Percentiles rank a stretch among this genome's conserved stretches.
Evolutionary conservation across 441 rosid genomes (phyloP).

Genomic region (Mallotus repandus): DNA sequence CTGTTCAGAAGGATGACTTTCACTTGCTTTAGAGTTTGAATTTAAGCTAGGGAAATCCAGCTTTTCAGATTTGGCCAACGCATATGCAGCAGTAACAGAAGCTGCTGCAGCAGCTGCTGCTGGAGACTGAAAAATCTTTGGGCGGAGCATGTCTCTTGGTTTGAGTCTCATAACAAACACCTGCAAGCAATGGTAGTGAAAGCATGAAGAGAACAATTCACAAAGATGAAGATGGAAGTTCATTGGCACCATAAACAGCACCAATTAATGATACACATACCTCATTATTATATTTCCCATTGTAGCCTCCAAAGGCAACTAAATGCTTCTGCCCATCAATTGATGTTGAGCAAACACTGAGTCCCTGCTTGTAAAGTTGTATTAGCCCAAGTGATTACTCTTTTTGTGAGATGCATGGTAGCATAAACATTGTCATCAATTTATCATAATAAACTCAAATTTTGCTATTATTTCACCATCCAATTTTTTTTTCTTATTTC

Average conservation of each 20-base stretch:
- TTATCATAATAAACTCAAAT: not conserved
- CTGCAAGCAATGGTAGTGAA: conserved; percentile 35
- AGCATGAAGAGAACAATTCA: conserved; percentile 18
- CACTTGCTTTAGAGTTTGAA: conserved; percentile 39
- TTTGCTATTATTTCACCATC: not conserved
- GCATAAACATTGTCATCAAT: not conserved
- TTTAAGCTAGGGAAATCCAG: conserved; percentile 50
- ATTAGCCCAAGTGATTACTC: conserved; percentile 1
- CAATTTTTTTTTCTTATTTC: not conserved
- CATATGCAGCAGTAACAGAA: conserved; percentile 94
- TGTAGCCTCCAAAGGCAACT: conserved; percentile 97
- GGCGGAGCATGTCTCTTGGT: conserved; percentile 58
- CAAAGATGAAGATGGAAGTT: not conserved
- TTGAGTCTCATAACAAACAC: conserved; percentile 78
- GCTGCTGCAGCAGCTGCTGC: conserved; percentile 99
- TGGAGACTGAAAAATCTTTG: conserved; percentile 84
- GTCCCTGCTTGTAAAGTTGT: conserved; percentile 63
- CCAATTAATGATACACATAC: conserved; percentile 32
- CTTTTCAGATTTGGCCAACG: conserved; percentile 83
- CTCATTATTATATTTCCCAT: conserved; percentile 91
- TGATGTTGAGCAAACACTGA: conserved; percentile 71
- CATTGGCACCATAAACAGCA: not conserved
- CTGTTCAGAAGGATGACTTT: conserved; percentile 33
- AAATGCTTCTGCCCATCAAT: conserved; percentile 66
- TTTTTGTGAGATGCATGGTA: not conserved